Evolutionary conservation across 441 rosid species (phyloP).

Genomic region (Mallotus japonicus): DNA sequence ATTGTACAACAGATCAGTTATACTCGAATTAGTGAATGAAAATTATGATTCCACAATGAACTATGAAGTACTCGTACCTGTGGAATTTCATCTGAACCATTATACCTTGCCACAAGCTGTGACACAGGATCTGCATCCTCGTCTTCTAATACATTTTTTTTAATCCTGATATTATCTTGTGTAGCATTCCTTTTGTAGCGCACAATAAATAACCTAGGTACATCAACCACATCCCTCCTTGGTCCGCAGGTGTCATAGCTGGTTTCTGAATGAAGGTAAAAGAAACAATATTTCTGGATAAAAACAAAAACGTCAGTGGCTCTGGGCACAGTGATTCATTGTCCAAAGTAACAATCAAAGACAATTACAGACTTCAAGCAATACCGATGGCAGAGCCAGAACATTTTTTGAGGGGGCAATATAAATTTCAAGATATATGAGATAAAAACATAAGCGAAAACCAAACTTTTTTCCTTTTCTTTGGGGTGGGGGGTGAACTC

Average conservation of each 20-base stretch:
- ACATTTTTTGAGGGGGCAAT: no score
- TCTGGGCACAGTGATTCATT: slow-evolving; percentile 2
- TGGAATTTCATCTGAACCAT: slow-evolving; percentile 67
- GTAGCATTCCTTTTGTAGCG: slow-evolving; percentile 83
- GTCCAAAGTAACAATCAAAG: not conserved
- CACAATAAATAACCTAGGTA: slow-evolving; percentile 76
- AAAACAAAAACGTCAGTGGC: slow-evolving; percentile 27
- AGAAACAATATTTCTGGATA: slow-evolving; percentile 82
- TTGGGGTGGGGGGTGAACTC: no score
- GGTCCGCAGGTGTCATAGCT: slow-evolving; percentile 94
- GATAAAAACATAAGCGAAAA: no score
- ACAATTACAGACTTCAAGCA: not conserved
- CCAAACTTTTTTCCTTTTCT: no score
- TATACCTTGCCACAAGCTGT: slow-evolving; percentile 88
- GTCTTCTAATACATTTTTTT: slow-evolving; percentile 44
- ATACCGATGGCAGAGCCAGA: no score
- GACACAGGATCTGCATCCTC: slow-evolving; percentile 78
- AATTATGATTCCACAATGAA: slow-evolving; percentile 7
- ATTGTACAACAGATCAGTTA: not conserved
- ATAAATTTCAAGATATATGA: no score
- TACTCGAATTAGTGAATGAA: slow-evolving; percentile 8
- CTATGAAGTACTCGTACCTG: slow-evolving; percentile 41
- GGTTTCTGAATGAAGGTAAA: slow-evolving; percentile 82
- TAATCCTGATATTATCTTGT: slow-evolving; percentile 40
- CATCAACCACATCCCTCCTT: slow-evolving; percentile 69